phyloP scores from a whole-genome alignment of 768 basidiomycete species.

The Xerocomellus amylosporus region DNA sequence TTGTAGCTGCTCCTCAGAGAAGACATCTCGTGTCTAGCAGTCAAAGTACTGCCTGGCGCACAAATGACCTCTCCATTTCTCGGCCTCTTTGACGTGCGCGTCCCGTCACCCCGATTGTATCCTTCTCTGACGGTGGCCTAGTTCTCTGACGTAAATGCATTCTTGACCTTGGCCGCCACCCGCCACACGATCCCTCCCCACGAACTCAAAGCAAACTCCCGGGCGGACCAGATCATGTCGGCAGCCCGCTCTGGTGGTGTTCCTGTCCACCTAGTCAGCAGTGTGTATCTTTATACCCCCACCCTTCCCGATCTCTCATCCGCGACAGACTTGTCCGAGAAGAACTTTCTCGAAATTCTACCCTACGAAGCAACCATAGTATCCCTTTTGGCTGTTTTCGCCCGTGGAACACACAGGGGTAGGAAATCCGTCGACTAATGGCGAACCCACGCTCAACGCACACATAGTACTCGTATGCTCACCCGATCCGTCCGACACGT shows the following conservation, averaged over 20 bases:
- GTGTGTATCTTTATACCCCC: conserved; percentile 42
- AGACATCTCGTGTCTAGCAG: conserved; percentile 61
- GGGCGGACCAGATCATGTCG: conserved; percentile 64
- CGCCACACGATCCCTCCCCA: conserved; percentile 63
- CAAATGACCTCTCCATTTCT: conserved; percentile 33
- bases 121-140: conserved; percentile 30
- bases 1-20: conserved; percentile 59
- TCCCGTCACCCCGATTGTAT: not conserved
- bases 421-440: conserved; percentile 10
- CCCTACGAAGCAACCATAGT: conserved; percentile 62
- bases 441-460: not conserved
- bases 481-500: conserved; percentile 41
- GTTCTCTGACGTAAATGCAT: conserved; percentile 89
- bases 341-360: conserved; percentile 70
- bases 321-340: conserved; percentile 71
- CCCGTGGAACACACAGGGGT: conserved; percentile 74
- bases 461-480: conserved; percentile 55
- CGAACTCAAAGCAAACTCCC: conserved; percentile 56
- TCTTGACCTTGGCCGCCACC: conserved; percentile 78
- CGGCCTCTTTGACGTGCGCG: conserved; percentile 75
- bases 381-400: conserved; percentile 61
- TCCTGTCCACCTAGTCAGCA: conserved; percentile 73
- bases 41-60: conserved; percentile 38
- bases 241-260: conserved; percentile 75
- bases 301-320: not conserved